Base-by-base conservation (phyloP, 345 rosid genomes). In the Xanthoceras sorbifolium region DNA sequence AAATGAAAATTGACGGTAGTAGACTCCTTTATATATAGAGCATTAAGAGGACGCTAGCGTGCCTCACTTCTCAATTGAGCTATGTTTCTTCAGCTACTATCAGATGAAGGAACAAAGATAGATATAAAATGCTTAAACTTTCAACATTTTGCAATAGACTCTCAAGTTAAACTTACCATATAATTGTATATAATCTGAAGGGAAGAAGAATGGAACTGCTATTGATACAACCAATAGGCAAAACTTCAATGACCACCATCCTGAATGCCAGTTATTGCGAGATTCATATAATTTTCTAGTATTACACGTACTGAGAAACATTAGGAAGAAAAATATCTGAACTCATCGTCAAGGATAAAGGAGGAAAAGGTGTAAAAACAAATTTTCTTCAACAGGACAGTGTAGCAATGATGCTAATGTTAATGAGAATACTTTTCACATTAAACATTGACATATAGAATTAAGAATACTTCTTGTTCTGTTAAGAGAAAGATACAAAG, bases 311-410 rank as follows among this genome's bases (percentile, higher is more conserved):
- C 89, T 78, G 55, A 87, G 76, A 81, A 89, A 88, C 97, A 94
- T 89, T 54, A 85, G n/a, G 52, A 89, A 79, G 90, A 91, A 94
- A 84, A 92, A 94, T 64, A 92, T 86, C 97, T 94, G 84, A 78
- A 61, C 22, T 66, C 71, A 67, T 36, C 73, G 86, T 88, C 81
- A 90, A 84, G 92, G 87, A 76, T 55, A 64, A 36, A 32, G 25
- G 25, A 28, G 3, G 18, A 57, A 22, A 57, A 57, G 4, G 55
- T 50, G 55, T n/a, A 50, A 14, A 42, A 50, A 15, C 55, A 50
- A 42, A 42, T 4, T 42, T 42, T 42, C 46, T 42, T 42, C 6
- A 42, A 42, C 9, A 6, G 46, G 14, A 42, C 12, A 42, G 36
- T 1, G 46, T 8, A 9, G 8, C 46, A 42, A 46, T 46, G 18